Percentiles rank a stretch among this genome's conserved stretches.
These are phyloP conservation scores for Ichthyophthirius multifiliis DNA, from an alignment of 169 alveolate genomes.

Conservation along the genomic window DNA sequence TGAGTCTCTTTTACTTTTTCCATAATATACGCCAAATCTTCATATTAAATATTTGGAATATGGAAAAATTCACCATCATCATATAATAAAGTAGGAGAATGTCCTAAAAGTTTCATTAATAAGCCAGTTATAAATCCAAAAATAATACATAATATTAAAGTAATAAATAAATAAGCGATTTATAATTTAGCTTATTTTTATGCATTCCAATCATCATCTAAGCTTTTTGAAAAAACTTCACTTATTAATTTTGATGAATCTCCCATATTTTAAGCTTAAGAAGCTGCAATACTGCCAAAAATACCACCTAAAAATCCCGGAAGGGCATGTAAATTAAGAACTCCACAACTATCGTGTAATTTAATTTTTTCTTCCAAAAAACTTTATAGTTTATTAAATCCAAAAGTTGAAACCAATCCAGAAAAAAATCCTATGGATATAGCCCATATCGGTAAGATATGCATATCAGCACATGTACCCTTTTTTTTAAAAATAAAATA, in stretches of 20 bases:
- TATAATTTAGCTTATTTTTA: background rate
- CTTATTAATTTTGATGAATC: background rate
- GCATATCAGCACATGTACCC: conserved; percentile 59
- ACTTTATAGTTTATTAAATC: conserved; percentile 45
- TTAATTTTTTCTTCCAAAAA: conserved; percentile 43
- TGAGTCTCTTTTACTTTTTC: too few relatives aligned
- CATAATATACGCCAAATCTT: too few relatives aligned
- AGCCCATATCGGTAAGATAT: conserved; percentile 50
- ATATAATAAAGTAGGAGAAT: background rate
- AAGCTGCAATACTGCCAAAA: background rate
- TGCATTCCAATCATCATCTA: background rate
- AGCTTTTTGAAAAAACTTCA: background rate
- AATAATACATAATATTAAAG: background rate
- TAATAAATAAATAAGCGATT: background rate
- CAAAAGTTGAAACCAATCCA: conserved; percentile 45
- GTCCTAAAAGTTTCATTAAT: background rate
- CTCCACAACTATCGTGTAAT: conserved; percentile 76
- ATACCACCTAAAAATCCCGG: conserved; percentile 68
- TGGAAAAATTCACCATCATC: background rate
- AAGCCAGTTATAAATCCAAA: background rate
- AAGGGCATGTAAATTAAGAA: conserved; percentile 69
- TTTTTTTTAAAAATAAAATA: background rate
- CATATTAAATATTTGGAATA: background rate
- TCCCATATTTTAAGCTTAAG: background rate
- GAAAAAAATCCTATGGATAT: conserved; percentile 65